Evolutionary conservation across 768 basidiomycete genomes (phyloP), one percentile per base, ranked within the genome.

Genomic region (Boletus rubescentipes): DNA sequence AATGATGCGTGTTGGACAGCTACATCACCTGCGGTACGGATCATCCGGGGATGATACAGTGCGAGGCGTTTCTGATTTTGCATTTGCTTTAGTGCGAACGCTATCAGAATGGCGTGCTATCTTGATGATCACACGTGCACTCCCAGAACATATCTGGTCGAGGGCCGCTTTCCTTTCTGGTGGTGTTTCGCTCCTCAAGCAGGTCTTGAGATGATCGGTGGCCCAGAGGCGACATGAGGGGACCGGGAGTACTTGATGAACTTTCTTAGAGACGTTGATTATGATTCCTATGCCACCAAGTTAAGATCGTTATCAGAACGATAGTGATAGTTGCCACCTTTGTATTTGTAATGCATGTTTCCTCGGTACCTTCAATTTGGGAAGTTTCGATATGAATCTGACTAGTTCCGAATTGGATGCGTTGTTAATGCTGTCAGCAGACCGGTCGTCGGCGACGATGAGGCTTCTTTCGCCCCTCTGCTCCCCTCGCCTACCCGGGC

Each of bases 1-100:
- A 12, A 40, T 68, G 67, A 68, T 41, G 42, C 9, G 23, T 40
- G 26, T 31, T 6, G n/a, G 23, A 34, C 31, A 39, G 37, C 38
- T 53, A 36, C 50, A 66, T 66, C 64, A 50, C 36, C 29, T 10
- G 44, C 57, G 67, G 66, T 67, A 51, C 61, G 67, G 64, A 68
- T 68, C 66, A 67, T 42, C 31, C 45, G 61, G 57, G 32, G 20
- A 9, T 61, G 61, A 68, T 63, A 50, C 43, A 46, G 58, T 61
- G 40, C 47, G 50, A 55, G 58, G 26, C 44, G 8, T 9, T 11
- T 58, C 64, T 67, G 65, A 66, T 66, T 45, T 53, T 55, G 51
- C 47, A 54, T 63, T 57, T 67, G 21, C n/a, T 45, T 21, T 39
- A 68, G 66, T 18, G n/a, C 38, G 53, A 61, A 66, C 43, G 55